Percentiles rank a stretch among this genome's conserved stretches.
phyloP scores from a whole-genome alignment of 108 stramenopile species.

The Mediolabrus comicus region DNA sequence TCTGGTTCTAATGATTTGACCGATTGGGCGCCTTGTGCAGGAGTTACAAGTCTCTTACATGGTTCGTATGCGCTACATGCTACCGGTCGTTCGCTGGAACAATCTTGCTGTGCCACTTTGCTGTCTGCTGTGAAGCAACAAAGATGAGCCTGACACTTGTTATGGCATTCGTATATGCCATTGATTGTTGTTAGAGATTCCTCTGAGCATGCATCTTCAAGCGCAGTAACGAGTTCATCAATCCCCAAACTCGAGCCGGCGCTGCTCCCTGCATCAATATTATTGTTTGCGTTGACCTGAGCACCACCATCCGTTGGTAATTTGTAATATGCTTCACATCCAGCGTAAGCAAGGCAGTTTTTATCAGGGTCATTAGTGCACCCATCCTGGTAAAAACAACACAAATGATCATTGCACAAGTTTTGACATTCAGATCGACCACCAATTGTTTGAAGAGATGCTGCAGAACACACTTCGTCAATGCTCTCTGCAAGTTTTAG shows the following conservation, averaged over 20 bases:
- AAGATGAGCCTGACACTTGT: conserved; percentile 16
- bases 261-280: background rate
- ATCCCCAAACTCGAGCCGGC: background rate
- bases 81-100: background rate
- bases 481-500: conserved; percentile 21
- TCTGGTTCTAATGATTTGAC: background rate
- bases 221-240: conserved; percentile 6
- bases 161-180: conserved; percentile 13
- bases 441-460: conserved; percentile 2
- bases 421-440: conserved; percentile 26
- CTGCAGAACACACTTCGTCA: conserved; percentile 21
- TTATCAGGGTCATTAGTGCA: conserved; percentile 22
- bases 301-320: background rate
- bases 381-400: conserved; percentile 32
- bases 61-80: conserved; percentile 18
- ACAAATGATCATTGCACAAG: conserved; percentile 23
- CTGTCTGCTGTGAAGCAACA: conserved; percentile 3
- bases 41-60: conserved; percentile 11
- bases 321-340: conserved; percentile 26
- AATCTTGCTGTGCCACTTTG: background rate
- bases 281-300: background rate
- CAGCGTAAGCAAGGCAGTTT: conserved; percentile 36
- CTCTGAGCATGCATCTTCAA: conserved; percentile 12
- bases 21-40: background rate
- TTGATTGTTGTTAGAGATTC: conserved; percentile 4